These are phyloP conservation scores for Microdochium trichocladiopsis DNA, from an alignment of 2,329 filamentous ascomycete genomes.

Conservation along the genomic window DNA sequence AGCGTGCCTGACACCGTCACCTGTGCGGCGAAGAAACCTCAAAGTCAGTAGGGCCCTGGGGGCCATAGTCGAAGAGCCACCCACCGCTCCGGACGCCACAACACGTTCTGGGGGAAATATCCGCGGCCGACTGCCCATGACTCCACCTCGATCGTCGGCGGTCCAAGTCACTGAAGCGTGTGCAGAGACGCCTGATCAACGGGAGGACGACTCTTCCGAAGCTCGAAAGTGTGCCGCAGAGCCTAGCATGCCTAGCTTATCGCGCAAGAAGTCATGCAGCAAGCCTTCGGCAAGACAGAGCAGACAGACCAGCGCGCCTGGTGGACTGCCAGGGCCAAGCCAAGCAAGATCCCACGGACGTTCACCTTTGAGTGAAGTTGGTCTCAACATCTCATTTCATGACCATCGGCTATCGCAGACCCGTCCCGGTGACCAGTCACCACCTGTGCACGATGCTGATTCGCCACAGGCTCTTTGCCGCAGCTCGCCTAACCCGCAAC, in stretches of 20 bases:
- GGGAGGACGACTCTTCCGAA: neutral
- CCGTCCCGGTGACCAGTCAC: neutral
- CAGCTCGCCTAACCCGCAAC: neutral
- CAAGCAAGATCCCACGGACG: neutral
- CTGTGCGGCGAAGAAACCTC: conserved; percentile 1
- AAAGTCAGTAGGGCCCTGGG: neutral
- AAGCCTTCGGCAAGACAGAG: too few species aligned
- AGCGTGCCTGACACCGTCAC: conserved; percentile 7
- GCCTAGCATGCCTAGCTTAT: neutral
- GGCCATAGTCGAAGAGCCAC: neutral
- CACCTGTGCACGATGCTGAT: neutral
- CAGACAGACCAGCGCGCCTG: too few species aligned
- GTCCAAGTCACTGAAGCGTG: neutral
- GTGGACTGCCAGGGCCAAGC: too few species aligned
- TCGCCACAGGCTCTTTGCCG: neutral
- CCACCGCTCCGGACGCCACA: neutral
- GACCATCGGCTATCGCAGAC: neutral
- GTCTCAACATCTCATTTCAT: neutral
- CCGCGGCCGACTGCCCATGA: neutral
- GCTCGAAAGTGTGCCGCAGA: neutral
- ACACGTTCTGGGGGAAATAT: neutral
- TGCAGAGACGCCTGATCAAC: neutral
- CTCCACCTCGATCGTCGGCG: neutral
- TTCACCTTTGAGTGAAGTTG: neutral
- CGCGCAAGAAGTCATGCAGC: neutral